Percentiles rank a stretch among this genome's conserved stretches.
Conservation (phyloP, 176 grass and related monocot genomes). For the Areca catechu region DNA sequence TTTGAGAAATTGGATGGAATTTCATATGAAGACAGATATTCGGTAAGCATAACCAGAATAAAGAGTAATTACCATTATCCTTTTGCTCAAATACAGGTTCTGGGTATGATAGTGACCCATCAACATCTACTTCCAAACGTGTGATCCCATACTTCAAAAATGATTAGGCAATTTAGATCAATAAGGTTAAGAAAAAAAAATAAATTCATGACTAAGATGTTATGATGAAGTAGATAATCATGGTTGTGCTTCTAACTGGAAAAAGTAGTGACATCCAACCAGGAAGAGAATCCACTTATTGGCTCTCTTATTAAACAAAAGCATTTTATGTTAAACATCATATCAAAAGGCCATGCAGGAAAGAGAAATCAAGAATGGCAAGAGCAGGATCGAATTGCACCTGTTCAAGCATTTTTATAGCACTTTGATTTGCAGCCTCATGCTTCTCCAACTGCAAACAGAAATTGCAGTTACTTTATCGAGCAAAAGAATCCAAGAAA, state of each 20-base stretch:
- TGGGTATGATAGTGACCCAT: constrained; percentile 56
- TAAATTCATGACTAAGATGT: no score
- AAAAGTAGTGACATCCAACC: no score
- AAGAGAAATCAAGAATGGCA: not conserved
- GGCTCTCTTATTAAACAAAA: no score
- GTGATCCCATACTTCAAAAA: constrained; percentile 74
- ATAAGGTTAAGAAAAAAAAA: not conserved
- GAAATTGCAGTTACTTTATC: not conserved
- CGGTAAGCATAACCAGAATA: not conserved
- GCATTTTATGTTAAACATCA: no score
- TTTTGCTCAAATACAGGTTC: constrained; percentile 47
- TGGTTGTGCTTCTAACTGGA: no score
- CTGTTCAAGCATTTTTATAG: constrained; percentile 49
- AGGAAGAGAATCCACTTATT: no score
- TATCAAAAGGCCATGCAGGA: not conserved
- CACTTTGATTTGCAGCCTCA: constrained; percentile 40
- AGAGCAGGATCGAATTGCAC: constrained; percentile 16
- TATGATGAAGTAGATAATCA: no score
- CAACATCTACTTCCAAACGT: constrained; percentile 52
- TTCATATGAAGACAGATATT: not conserved
- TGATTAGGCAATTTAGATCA: not conserved
- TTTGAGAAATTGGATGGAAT: not conserved
- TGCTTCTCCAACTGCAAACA: constrained; percentile 43
- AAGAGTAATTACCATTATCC: constrained; percentile 29
- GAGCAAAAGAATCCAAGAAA: constrained; percentile 5